phyloP scores from a whole-genome alignment of 345 rosid genomes.

The Gossypioides kirkii region DNA sequence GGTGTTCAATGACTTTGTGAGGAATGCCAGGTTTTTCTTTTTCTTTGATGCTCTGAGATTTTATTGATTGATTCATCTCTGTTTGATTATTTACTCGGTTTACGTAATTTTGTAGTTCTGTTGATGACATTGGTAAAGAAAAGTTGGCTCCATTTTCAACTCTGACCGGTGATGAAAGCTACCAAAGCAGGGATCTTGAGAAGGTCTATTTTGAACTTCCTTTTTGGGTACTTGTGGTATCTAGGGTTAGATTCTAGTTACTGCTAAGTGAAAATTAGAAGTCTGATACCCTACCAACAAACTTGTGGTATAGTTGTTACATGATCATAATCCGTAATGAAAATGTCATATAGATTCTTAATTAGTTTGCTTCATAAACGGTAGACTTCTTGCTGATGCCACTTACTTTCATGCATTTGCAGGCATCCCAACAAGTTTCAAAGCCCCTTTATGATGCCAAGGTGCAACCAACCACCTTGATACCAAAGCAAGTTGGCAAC shows the following conservation, averaged over 20 bases:
- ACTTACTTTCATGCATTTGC: constrained; percentile 18
- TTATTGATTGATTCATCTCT: background rate
- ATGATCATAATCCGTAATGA: background rate
- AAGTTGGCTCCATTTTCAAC: constrained; percentile 75
- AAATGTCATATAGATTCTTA: background rate
- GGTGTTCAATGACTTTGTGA: constrained; percentile 70
- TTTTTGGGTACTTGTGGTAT: background rate
- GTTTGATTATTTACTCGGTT: constrained; percentile 13
- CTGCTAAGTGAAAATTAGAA: background rate
- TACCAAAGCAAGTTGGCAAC: constrained; percentile 99
- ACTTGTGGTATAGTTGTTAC: background rate
- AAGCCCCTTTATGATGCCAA: constrained; percentile 81
- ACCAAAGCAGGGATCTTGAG: constrained; percentile 95
- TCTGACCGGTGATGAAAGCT: constrained; percentile 78
- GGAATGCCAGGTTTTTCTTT: constrained; percentile 67
- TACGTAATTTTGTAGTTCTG: constrained; percentile 41
- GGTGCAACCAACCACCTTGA: constrained; percentile 82
- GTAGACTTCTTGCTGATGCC: constrained; percentile 24
- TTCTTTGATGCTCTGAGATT: constrained; percentile 11
- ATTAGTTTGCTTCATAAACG: constrained; percentile 1
- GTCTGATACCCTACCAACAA: background rate
- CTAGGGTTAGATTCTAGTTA: background rate
- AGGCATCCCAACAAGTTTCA: constrained; percentile 88
- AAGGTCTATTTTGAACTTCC: constrained; percentile 44
- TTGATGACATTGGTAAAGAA: constrained; percentile 73